Conservation (phyloP, 495 filamentous ascomycete genomes). For the Amphirosellinia nigrospora region DNA sequence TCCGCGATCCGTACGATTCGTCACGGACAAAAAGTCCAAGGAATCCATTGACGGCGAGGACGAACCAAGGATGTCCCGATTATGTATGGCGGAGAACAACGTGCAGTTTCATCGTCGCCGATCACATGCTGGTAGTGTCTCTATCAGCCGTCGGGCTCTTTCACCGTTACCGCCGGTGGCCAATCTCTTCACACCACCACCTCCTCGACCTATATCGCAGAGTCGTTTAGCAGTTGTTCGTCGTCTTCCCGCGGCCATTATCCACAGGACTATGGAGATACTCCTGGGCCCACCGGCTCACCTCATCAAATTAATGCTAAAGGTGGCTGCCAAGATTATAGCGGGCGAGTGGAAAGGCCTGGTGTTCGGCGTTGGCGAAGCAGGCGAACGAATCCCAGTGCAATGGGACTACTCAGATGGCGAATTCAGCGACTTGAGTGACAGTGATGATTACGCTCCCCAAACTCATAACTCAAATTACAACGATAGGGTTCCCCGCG, state of each 20-base stretch:
- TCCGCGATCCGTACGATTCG: not conserved
- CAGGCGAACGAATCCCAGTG: slow-evolving; percentile 57
- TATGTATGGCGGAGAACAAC: slow-evolving; percentile 30
- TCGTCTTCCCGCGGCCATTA: slow-evolving; percentile 68
- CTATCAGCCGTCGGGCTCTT: slow-evolving; percentile 64
- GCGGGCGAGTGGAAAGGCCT: slow-evolving; percentile 65
- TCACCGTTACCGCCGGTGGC: slow-evolving; percentile 74
- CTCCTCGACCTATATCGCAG: slow-evolving; percentile 33
- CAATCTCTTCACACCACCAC: slow-evolving; percentile 65
- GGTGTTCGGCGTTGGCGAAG: slow-evolving; percentile 54
- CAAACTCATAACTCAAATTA: not conserved
- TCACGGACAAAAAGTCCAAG: not conserved
- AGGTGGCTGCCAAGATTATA: slow-evolving; percentile 76
- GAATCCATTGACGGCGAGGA: slow-evolving; percentile 1
- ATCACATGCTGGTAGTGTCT: slow-evolving; percentile 40
- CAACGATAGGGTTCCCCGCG: slow-evolving; percentile 6
- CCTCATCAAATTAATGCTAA: slow-evolving; percentile 76
- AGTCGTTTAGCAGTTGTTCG: slow-evolving; percentile 49
- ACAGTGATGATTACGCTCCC: slow-evolving; percentile 25
- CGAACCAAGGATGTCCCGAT: slow-evolving; percentile 16
- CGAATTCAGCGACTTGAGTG: slow-evolving; percentile 44
- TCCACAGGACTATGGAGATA: slow-evolving; percentile 76
- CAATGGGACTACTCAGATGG: slow-evolving; percentile 62
- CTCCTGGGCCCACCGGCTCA: slow-evolving; percentile 77
- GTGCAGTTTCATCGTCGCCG: slow-evolving; percentile 24